Percentiles rank a stretch among this genome's conserved stretches.
Evolutionary conservation across 257 asterid genomes (phyloP).

Genomic region (Buddleja alternifolia): DNA sequence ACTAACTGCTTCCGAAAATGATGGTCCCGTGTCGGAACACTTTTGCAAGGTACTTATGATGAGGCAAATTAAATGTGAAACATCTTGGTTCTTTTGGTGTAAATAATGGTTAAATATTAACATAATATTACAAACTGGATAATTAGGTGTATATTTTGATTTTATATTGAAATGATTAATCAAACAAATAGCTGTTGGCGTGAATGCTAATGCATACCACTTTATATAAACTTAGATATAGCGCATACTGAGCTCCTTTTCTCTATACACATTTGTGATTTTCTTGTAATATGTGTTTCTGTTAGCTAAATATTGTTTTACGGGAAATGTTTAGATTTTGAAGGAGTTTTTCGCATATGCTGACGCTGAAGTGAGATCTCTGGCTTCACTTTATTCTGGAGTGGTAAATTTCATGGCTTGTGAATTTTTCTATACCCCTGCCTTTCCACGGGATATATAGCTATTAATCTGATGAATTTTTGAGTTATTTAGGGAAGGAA

Average conservation of each 20-base stretch:
- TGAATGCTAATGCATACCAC: no score
- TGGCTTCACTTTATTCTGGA: constrained; percentile 68
- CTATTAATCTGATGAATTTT: constrained; percentile 21
- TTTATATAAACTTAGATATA: no score
- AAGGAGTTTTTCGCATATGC: constrained; percentile 65
- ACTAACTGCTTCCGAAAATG: constrained; percentile 69
- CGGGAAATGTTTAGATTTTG: constrained; percentile 49
- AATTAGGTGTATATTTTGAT: no score
- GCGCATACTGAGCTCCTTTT: background rate
- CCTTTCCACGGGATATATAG: background rate
- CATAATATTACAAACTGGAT: no score
- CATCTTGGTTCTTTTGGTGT: no score
- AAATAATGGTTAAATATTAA: no score
- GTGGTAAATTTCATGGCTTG: constrained; percentile 56
- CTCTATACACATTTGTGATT: background rate
- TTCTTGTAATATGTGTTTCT: constrained; percentile 1
- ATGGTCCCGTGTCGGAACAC: constrained; percentile 63
- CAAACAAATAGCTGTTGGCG: no score
- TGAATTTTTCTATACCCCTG: background rate
- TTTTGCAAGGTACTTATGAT: constrained; percentile 57
- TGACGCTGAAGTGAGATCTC: constrained; percentile 75
- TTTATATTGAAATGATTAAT: no score
- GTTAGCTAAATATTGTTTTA: constrained; percentile 20
- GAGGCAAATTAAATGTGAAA: no score
- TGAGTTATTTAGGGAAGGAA: constrained; percentile 54